phyloP scores from a whole-genome alignment of 78 protist species.

The Bodo saltans region DNA sequence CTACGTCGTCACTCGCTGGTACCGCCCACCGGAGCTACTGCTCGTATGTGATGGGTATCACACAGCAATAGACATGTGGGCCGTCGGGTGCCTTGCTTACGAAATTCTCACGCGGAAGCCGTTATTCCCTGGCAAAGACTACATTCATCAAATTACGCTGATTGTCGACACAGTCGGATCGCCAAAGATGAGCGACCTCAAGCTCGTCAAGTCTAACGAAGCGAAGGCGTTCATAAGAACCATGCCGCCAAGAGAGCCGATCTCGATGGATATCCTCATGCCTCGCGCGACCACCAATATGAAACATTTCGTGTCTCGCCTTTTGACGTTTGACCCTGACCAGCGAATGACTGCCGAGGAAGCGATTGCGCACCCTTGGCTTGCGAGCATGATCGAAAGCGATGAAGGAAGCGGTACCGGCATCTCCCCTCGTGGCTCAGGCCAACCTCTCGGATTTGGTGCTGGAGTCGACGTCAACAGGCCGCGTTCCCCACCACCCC shows the following conservation, averaged over 20 bases:
- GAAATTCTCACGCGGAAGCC: slow-evolving; percentile 82
- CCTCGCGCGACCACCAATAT: too few relatives aligned
- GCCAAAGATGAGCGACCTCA: slow-evolving; percentile 31
- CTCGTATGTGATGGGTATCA: slow-evolving; percentile 31
- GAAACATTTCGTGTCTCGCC: neutral
- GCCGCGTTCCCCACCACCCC: too few relatives aligned
- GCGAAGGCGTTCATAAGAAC: neutral
- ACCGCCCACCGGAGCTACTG: slow-evolving; percentile 69
- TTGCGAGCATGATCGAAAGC: too few relatives aligned
- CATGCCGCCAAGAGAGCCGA: too few relatives aligned
- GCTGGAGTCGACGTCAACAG: too few relatives aligned
- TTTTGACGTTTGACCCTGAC: neutral
- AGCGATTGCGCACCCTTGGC: neutral
- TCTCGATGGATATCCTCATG: too few relatives aligned
- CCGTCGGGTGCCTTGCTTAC: slow-evolving; percentile 95
- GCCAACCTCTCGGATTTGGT: too few relatives aligned
- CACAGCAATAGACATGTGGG: slow-evolving; percentile 94
- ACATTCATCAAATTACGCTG: slow-evolving; percentile 44
- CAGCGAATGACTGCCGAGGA: neutral
- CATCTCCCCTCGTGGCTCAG: too few relatives aligned
- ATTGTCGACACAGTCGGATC: slow-evolving; percentile 26
- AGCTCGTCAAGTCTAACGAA: slow-evolving; percentile 13
- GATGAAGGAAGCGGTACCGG: too few relatives aligned
- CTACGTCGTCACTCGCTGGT: slow-evolving; percentile 76
- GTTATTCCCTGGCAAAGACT: slow-evolving; percentile 38